Conservation (phyloP, 345 rosid genomes). For the Syzygium oleosum region DNA sequence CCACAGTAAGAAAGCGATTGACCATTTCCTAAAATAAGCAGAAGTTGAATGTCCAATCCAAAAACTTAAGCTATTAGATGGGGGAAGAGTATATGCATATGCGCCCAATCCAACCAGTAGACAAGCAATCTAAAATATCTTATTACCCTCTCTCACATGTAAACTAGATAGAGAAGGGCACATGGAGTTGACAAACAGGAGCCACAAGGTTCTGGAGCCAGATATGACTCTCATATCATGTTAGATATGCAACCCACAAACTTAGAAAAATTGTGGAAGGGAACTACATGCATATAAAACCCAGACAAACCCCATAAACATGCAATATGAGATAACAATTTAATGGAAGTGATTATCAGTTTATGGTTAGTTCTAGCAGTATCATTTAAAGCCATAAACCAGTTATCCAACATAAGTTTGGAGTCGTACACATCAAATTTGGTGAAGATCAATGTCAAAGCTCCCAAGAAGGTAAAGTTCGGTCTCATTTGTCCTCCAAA, state of each 20-base stretch:
- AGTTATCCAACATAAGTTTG: background rate
- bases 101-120: background rate
- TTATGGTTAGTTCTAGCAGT: background rate
- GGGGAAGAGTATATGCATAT: background rate
- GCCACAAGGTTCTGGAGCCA: background rate
- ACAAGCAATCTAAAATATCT: background rate
- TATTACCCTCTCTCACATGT: background rate
- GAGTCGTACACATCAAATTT: background rate
- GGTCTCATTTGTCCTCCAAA: background rate
- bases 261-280: background rate
- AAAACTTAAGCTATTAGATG: background rate
- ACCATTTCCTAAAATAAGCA: background rate
- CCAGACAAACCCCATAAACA: background rate
- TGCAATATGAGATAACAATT: background rate
- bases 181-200: background rate
- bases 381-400: background rate
- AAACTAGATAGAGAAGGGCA: background rate
- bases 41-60: background rate
- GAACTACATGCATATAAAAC: background rate
- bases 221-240: background rate
- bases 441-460: background rate
- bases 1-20: background rate
- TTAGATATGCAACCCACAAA: background rate
- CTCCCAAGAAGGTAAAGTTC: background rate
- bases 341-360: background rate